Base-by-base conservation (phyloP, 2,329 filamentous ascomycete species). In the Phaeosphaeriaceae sp. region DNA sequence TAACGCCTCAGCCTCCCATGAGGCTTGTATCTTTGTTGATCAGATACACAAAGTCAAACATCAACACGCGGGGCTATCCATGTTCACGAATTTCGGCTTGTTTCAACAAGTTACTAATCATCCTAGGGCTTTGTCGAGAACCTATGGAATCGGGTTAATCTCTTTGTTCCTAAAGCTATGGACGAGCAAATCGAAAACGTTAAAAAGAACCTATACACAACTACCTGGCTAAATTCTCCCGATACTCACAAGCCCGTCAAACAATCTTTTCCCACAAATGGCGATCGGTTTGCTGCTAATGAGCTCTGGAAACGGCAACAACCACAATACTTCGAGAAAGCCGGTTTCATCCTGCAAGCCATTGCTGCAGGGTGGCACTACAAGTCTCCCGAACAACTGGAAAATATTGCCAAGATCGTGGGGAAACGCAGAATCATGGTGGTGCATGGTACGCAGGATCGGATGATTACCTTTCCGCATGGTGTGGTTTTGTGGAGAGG, bases 351-450 rank as follows among this genome's bases (percentile, higher is more conserved):
- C 26, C 78, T 89, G 60, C 92, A 96, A 76, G 82, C 90, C 2
- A 78, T 90, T 42, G 92, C 91, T 1, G 89, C 87, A 0, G 88
- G 85, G 0, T 90, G 89, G 83, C 92, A 96, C 72, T 77, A 84
- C 72, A 96, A 96, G 78, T 84, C 80, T 11, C 71, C 82, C 0
- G 80, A 76, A 50, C 87, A 95, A 73, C 73, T 96, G 37, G 75
- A 74, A 56, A 76, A 81, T 53, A 78, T 96, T 54, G 88, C 81
- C 0, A 85, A 91, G 58, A 74, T 71, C 21, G 81, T 96, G 1
- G 90, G 90, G 0, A 80, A 89, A 44, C 83, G 87, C 56, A 77
- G 90, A 26, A 92, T 96, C 56, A 72, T 90, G 61, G 83, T 96
- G 4, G 72, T 93, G 58, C 91, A 96, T 72, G 92, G 92, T 6